Base-by-base conservation (phyloP, 179 eudicot species). In the Silene vulgaris region DNA sequence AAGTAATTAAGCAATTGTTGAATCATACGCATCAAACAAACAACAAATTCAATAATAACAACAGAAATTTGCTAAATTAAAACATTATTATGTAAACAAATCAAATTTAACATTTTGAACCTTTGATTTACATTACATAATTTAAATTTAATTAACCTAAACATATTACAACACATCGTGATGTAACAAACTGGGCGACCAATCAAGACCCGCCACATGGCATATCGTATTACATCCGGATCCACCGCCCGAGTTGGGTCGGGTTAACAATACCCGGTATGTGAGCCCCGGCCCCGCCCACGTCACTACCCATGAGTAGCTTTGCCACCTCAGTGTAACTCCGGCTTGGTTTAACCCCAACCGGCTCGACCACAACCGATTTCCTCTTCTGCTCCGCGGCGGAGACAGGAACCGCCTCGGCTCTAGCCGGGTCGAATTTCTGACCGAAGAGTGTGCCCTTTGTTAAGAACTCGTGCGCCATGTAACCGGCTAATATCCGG, bases 251-350 rank as follows among this genome's bases (percentile, higher is more conserved):
- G 23, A 91, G 83, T 72, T 91, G 92, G 5, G 92, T 85, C 32
- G 97, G 97, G 82, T 91, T 91, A 21, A 90, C 84, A 45, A 91
- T 76, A 7, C 91, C 97, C 0, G 88, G 85, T 6, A 91, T 85
- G 75, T 91, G 91, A 84, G 86, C 77, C 85, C 88, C 97, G 14
- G 85, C 91, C 84, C 88, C 97, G 14, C 85, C 91, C 84, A 86
- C 97, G 14, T 87, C 92, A 3, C 66, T 57, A 77, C 75, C 69
- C 80, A 75, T 90, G 69, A 91, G 72, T 62, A 91, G 57, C 48
- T 75, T 79, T 3, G 92, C 87, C 87, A 91, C 88, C 73, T 87
- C 97, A 81, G 76, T 84, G 64, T 91, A 91, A 30, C 83, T 82
- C 77, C 75, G 65, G 71, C 19, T 78, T 37, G 74, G 57, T 2